Percentiles rank a stretch among this genome's conserved stretches.
Evolutionary conservation across 805 yeast species (phyloP).

Genomic region (Ogataea angusta): DNA sequence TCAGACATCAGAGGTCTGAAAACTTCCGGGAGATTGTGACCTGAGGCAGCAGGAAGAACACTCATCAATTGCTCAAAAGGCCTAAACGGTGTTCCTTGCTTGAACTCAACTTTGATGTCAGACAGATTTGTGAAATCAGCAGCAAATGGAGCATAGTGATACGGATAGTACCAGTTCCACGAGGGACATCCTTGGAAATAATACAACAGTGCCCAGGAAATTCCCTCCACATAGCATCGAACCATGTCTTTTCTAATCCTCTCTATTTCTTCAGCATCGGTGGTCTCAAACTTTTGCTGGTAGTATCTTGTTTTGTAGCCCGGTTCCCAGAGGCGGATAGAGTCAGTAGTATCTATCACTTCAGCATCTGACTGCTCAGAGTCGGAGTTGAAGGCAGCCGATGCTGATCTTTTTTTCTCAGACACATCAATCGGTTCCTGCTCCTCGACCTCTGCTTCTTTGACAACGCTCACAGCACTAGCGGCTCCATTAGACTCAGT

Average conservation of each 20-base stretch:
- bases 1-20: slow-evolving; percentile 81
- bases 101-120: slow-evolving; percentile 55
- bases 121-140: slow-evolving; percentile 66
- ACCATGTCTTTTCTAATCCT: slow-evolving; percentile 59
- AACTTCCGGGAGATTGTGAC: slow-evolving; percentile 77
- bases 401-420: slow-evolving; percentile 22
- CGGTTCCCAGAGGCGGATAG: slow-evolving; percentile 75
- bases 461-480: slow-evolving; percentile 27
- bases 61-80: slow-evolving; percentile 95
- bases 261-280: slow-evolving; percentile 51
- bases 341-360: slow-evolving; percentile 43
- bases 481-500: slow-evolving; percentile 16
- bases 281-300: slow-evolving; percentile 62
- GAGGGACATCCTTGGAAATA: slow-evolving; percentile 98
- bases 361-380: slow-evolving; percentile 33
- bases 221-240: slow-evolving; percentile 81
- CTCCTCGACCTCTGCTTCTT: slow-evolving; percentile 23
- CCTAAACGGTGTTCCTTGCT: slow-evolving; percentile 70
- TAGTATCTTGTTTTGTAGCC: slow-evolving; percentile 87
- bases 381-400: slow-evolving; percentile 26
- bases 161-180: slow-evolving; percentile 98
- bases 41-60: slow-evolving; percentile 91
- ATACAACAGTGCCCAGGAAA: slow-evolving; percentile 92
- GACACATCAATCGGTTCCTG: slow-evolving; percentile 28
- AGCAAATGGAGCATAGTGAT: slow-evolving; percentile 97